Percentiles rank a stretch among this genome's conserved stretches.
These are phyloP conservation scores for Penicillium sp. DNA, from an alignment of 2,329 filamentous ascomycete genomes.

Conservation along the genomic window DNA sequence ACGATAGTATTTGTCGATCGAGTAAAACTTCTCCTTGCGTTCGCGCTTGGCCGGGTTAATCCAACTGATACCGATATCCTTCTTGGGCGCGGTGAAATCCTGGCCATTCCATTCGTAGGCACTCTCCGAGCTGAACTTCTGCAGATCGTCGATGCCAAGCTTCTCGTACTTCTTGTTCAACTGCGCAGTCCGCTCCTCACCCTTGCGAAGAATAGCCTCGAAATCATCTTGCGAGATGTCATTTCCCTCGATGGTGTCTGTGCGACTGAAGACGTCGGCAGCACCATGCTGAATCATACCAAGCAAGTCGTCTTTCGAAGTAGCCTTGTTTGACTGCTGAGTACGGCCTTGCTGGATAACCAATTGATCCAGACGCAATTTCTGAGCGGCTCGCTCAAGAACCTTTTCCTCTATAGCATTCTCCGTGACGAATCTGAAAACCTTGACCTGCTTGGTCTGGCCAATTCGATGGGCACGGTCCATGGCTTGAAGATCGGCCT, in stretches of 20 bases:
- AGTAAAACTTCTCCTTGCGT: conserved; percentile 95
- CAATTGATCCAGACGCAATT: conserved; percentile 89
- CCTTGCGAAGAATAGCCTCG: conserved; percentile 77
- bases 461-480: conserved; percentile 97
- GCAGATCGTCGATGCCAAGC: conserved; percentile 89
- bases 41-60: conserved; percentile 98
- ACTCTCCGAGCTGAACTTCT: conserved; percentile 96
- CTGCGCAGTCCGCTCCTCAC: conserved; percentile 81
- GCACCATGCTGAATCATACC: conserved; percentile 99
- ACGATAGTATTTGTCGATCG: conserved; percentile 98
- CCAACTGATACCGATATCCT: conserved; percentile 89
- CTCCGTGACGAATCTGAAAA: conserved; percentile 95
- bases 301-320: conserved; percentile 91
- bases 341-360: conserved; percentile 97
- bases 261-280: conserved; percentile 81
- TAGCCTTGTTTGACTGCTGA: conserved; percentile 82
- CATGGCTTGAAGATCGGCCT: conserved; percentile 98
- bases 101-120: conserved; percentile 99
- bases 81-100: conserved; percentile 86
- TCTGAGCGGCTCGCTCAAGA: conserved; percentile 90
- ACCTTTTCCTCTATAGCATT: conserved; percentile 99
- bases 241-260: conserved; percentile 56
- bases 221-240: conserved; percentile 84
- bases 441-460: conserved; percentile 94
- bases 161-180: conserved; percentile 94